Conservation (phyloP, 306 rosid genomes). For the Vicia faba region DNA sequence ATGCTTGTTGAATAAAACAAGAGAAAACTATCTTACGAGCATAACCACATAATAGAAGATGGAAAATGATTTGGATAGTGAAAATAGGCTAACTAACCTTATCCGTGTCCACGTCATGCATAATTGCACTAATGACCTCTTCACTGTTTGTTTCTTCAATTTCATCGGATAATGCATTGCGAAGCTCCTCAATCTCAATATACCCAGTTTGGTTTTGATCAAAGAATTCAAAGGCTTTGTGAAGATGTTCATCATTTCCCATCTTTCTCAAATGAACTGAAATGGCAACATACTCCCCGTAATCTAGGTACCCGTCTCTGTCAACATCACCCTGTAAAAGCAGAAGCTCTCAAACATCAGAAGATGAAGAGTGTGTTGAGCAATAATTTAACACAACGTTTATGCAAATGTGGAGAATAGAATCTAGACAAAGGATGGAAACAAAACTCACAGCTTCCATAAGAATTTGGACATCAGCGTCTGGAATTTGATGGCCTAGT, state of each 20-base stretch:
- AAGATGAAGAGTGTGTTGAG: constrained; percentile 14
- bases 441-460: constrained; percentile 91
- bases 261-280: constrained; percentile 81
- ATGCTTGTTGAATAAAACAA: constrained; percentile 7
- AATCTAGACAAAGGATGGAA: constrained; percentile 25
- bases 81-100: constrained; percentile 58
- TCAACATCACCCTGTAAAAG: constrained; percentile 85
- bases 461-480: constrained; percentile 70
- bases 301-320: constrained; percentile 82
- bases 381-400: background rate
- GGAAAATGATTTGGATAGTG: background rate
- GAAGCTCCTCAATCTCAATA: constrained; percentile 89
- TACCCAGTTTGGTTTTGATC: constrained; percentile 64
- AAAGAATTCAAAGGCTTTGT: constrained; percentile 82
- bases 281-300: constrained; percentile 87
- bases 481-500: constrained; percentile 80
- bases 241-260: constrained; percentile 83
- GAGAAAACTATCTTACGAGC: background rate
- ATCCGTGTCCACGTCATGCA: constrained; percentile 91
- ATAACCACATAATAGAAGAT: background rate
- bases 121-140: constrained; percentile 77
- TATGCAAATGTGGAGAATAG: background rate
- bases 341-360: constrained; percentile 32
- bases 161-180: constrained; percentile 60
- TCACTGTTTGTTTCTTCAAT: constrained; percentile 62